Evolutionary conservation across 345 rosid species (phyloP), one percentile per base, ranked within the genome.

Genomic region (Aurinia saxatilis): DNA sequence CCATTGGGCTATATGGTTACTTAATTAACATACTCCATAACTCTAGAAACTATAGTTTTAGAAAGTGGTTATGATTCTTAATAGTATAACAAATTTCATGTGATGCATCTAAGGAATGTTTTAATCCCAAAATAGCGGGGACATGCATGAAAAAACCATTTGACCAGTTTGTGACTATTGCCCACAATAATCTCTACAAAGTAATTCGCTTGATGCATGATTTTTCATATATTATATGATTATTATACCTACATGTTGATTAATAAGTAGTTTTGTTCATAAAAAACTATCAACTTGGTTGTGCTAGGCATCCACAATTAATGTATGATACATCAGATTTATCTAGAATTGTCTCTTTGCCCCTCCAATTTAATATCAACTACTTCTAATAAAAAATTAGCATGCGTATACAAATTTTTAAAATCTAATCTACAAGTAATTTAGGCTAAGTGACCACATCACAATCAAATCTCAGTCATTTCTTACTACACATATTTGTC

Each of bases 121-220:
- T 63, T 47, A 70, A 70, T 69, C 69, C 69, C 52, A 56, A 63
- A 70, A 62, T 63, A 50, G 51, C 74, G 69, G 69, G 52, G 63
- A 55, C 57, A 63, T 70, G 57, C 65, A 56, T 55, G 69, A 63
- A 56, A 47, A 63, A 64, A 41, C 12, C 60, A 64, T 41, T 71
- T 64, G 70, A 71, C 66, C 37, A 49, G 46, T 48, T 56, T 63
- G 74, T 63, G 69, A 62, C 63, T 51, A 70, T 70, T 50, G 68
- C 59, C 69, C 69, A 63, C 52, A 55, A 70, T 55, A 48, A 55
- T 70, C 44, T 21, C 30, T 15, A 21, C 52, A 19, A 38, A 31
- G 10, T 48, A 30, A 60, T 61, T 70, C 48, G 36, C 19, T 55
- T 70, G 46, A 39, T 70, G 50, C 50, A 61, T 61, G 23, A 16